Evolutionary conservation across 2,329 filamentous ascomycete species (phyloP).

Genomic region (Paraconiothyrium brasiliense): DNA sequence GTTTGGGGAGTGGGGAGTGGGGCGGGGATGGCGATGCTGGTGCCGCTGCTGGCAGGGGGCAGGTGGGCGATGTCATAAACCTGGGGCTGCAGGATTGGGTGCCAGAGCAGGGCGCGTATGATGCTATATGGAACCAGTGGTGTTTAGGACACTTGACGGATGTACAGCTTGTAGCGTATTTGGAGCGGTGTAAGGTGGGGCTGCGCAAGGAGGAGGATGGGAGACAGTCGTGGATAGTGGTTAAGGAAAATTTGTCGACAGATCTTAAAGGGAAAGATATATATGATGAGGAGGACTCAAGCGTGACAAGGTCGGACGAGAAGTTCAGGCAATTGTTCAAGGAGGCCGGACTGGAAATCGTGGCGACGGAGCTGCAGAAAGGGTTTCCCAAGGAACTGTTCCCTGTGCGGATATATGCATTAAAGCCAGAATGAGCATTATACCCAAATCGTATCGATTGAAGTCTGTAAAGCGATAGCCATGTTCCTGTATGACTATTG

Average conservation of each 20-base stretch:
- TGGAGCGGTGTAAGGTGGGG: conserved; percentile 67
- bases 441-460: neutral
- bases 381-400: conserved; percentile 75
- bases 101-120: conserved; percentile 64
- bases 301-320: conserved; percentile 77
- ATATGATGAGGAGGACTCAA: conserved; percentile 79
- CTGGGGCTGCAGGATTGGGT: conserved; percentile 79
- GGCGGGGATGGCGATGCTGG: conserved; percentile 30
- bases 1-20: conserved; percentile 32
- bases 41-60: conserved; percentile 48
- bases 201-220: conserved; percentile 54
- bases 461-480: neutral
- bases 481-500: neutral
- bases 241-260: conserved; percentile 82
- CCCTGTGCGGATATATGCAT: conserved; percentile 80
- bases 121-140: conserved; percentile 91
- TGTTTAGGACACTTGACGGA: conserved; percentile 86
- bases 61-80: conserved; percentile 72
- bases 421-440: conserved; percentile 62
- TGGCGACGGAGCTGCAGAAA: conserved; percentile 51
- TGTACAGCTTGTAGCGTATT: conserved; percentile 72
- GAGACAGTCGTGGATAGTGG: conserved; percentile 63
- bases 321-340: conserved; percentile 77
- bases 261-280: conserved; percentile 66
- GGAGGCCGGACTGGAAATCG: conserved; percentile 71